Conservation (phyloP, 768 basidiomycete species). For the Trametes coccinea region DNA sequence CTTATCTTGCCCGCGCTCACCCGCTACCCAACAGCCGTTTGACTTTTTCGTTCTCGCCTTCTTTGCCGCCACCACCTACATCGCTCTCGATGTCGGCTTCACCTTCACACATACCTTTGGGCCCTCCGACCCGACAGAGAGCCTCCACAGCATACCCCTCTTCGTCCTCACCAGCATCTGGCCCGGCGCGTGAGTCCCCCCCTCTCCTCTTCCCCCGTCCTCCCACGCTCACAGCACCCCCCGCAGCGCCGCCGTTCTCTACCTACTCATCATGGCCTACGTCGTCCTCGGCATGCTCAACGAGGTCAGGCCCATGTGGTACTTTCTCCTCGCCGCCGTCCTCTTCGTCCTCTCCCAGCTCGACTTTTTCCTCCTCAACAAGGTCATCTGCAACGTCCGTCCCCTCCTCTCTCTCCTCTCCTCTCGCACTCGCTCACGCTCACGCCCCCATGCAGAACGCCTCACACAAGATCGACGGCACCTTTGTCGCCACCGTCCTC, state of each 20-base stretch:
- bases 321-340: conserved; percentile 70
- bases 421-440: background rate
- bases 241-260: conserved; percentile 62
- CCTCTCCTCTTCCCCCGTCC: background rate
- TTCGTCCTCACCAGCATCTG: conserved; percentile 82
- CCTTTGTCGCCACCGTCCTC: conserved; percentile 82
- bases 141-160: conserved; percentile 67
- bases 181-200: conserved; percentile 65
- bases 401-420: background rate
- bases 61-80: conserved; percentile 76
- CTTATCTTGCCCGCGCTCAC: background rate
- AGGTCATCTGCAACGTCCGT: conserved; percentile 71
- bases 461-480: conserved; percentile 74
- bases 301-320: conserved; percentile 79
- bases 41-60: conserved; percentile 54
- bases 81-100: conserved; percentile 80
- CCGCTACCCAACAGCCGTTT: conserved; percentile 52
- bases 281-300: conserved; percentile 75
- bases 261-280: conserved; percentile 75
- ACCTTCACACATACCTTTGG: conserved; percentile 63
- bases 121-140: conserved; percentile 53
- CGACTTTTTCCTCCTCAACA: conserved; percentile 77
- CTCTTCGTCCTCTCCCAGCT: conserved; percentile 82
- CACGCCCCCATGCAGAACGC: conserved; percentile 46
- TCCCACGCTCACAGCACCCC: conserved; percentile 38